These are phyloP conservation scores for Tetratostichococcus sp. DNA, from an alignment of 139 green algal genomes.

Conservation along the genomic window DNA sequence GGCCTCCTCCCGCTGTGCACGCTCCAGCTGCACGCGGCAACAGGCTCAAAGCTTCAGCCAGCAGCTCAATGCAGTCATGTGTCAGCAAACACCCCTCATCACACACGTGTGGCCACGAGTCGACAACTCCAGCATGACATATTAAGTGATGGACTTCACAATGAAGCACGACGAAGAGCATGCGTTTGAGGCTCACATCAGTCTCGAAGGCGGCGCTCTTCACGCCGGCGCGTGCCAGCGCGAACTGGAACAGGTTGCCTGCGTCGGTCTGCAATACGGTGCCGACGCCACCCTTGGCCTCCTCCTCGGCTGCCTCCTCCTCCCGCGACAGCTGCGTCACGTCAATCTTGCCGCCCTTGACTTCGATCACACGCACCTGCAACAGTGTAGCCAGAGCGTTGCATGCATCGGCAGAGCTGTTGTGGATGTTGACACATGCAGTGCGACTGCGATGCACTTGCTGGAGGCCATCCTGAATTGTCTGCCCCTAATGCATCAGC, in stretches of 20 bases:
- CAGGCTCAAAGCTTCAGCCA: background rate
- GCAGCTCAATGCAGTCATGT: no score
- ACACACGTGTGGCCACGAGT: no score
- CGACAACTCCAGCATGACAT: no score
- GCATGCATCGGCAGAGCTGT: background rate
- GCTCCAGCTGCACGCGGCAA: background rate
- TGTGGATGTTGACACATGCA: background rate
- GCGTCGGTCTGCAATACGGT: background rate
- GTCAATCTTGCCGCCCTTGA: constrained; percentile 44
- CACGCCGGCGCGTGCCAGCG: constrained; percentile 27
- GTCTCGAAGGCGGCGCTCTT: constrained; percentile 19
- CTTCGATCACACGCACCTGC: constrained; percentile 30
- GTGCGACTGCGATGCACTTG: no score
- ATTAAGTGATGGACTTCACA: no score
- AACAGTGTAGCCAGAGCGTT: background rate
- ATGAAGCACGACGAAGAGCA: no score
- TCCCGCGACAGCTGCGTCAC: constrained; percentile 38
- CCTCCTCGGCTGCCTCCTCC: constrained; percentile 24
- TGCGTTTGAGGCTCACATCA: background rate
- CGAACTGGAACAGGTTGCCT: constrained; percentile 5
- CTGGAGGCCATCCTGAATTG: no score
- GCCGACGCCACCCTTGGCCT: background rate
- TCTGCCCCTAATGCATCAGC: no score
- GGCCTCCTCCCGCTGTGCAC: background rate
- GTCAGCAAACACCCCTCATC: no score